These are phyloP conservation scores for Cymbopogon flexuosus DNA, from an alignment of 202 grass and related monocot genomes.

Conservation along the genomic window DNA sequence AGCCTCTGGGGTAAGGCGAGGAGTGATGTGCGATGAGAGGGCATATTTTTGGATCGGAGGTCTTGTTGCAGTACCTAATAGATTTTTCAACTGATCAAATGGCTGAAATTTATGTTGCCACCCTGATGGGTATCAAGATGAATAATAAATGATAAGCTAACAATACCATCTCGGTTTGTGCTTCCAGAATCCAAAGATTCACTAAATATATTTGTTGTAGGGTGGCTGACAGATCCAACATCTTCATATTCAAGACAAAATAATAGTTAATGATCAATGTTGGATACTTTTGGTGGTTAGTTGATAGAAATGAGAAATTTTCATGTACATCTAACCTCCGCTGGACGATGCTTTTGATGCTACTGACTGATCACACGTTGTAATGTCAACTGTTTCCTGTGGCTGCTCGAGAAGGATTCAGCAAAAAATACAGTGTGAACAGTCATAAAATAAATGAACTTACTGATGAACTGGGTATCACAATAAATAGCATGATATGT, in stretches of 20 bases:
- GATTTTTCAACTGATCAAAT: slow-evolving; percentile 17
- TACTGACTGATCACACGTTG: slow-evolving; percentile 58
- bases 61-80: slow-evolving; percentile 41
- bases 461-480: background rate
- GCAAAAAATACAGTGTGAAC: slow-evolving; percentile 9
- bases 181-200: slow-evolving; percentile 36
- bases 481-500: slow-evolving; percentile 6
- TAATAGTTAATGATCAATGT: background rate
- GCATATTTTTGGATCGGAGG: slow-evolving; percentile 40
- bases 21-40: slow-evolving; percentile 37
- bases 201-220: slow-evolving; percentile 32
- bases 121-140: background rate
- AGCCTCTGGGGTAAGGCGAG: slow-evolving; percentile 41
- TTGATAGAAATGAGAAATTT: background rate
- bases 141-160: background rate
- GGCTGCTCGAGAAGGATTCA: slow-evolving; percentile 32
- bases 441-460: slow-evolving; percentile 7
- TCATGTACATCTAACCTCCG: slow-evolving; percentile 42
- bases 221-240: slow-evolving; percentile 28
- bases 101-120: background rate
- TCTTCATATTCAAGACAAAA: slow-evolving; percentile 39
- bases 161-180: slow-evolving; percentile 44
- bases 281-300: background rate
- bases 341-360: slow-evolving; percentile 38
- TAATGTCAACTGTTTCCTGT: slow-evolving; percentile 61